Evolutionary conservation across 345 rosid species (phyloP).

Genomic region (Microcos paniculata): DNA sequence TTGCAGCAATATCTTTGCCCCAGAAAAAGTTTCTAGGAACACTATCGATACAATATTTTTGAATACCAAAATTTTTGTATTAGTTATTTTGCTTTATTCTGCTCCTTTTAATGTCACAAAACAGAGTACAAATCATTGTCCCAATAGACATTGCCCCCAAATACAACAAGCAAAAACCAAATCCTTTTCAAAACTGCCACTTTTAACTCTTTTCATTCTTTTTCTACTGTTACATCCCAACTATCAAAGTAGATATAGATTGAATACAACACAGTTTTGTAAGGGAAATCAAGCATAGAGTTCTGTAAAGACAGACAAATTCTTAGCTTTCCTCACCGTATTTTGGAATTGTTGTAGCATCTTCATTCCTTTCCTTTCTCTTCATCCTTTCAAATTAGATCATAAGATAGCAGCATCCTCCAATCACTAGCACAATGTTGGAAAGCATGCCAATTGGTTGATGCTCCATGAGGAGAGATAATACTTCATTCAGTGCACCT

Average conservation of each 20-base stretch:
- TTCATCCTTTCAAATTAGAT: background rate
- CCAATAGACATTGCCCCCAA: too few relatives aligned
- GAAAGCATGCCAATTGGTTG: background rate
- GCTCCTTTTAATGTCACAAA: too few relatives aligned
- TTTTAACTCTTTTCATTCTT: background rate
- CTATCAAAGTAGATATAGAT: background rate
- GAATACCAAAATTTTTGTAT: too few relatives aligned
- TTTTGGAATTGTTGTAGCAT: background rate
- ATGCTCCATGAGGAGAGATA: background rate
- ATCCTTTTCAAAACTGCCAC: background rate
- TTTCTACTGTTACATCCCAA: background rate
- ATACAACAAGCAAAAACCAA: background rate
- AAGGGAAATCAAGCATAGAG: slow-evolving; percentile 3
- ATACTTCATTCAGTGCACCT: background rate
- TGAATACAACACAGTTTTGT: background rate
- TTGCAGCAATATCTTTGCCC: too few relatives aligned
- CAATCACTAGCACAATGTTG: background rate
- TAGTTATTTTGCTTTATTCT: too few relatives aligned
- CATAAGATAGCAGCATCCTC: background rate
- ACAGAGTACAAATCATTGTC: too few relatives aligned
- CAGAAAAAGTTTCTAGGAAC: too few relatives aligned
- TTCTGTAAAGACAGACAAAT: background rate
- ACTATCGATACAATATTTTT: too few relatives aligned
- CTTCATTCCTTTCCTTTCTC: background rate
- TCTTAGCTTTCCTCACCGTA: background rate